These are phyloP conservation scores for Aspergillus vadensis DNA, from an alignment of 2,329 filamentous ascomycete species.

Conservation along the genomic window DNA sequence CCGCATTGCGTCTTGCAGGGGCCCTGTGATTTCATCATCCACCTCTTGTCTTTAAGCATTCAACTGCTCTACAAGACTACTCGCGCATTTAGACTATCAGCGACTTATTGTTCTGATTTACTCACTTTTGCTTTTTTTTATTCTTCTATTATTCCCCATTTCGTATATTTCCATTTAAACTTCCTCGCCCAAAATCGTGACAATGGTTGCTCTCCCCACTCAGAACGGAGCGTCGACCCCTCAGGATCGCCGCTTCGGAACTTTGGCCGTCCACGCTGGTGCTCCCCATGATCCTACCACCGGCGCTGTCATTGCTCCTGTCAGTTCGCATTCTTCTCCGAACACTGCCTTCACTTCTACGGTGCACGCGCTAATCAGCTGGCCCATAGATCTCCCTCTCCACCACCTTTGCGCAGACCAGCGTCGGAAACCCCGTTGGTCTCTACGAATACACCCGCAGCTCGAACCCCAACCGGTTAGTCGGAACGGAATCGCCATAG, in stretches of 20 bases:
- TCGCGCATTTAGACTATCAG: background rate
- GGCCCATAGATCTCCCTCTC: conserved; percentile 80
- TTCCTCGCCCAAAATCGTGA: conserved; percentile 13
- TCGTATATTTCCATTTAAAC: background rate
- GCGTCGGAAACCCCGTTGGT: conserved; percentile 84
- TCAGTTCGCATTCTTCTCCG: conserved; percentile 36
- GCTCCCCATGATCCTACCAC: conserved; percentile 86
- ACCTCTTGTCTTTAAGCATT: background rate
- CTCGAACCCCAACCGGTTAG: conserved; percentile 81
- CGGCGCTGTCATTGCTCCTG: conserved; percentile 90
- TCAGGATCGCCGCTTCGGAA: conserved; percentile 81
- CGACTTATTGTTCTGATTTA: background rate
- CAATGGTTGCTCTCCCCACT: conserved; percentile 25
- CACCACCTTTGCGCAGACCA: conserved; percentile 91
- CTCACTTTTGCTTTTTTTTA: conserved; percentile 1
- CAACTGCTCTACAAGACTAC: background rate
- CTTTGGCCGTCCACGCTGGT: conserved; percentile 91
- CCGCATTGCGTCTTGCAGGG: conserved; percentile 1
- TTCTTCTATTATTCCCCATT: background rate
- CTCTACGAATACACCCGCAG: conserved; percentile 91
- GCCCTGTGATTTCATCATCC: background rate
- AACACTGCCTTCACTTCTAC: background rate
- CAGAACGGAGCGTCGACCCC: conserved; percentile 55
- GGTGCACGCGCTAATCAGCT: conserved; percentile 2
- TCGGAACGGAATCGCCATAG: conserved; percentile 1